Conservation (phyloP, 768 basidiomycete genomes). For the Pleurotus pulmonarius region DNA sequence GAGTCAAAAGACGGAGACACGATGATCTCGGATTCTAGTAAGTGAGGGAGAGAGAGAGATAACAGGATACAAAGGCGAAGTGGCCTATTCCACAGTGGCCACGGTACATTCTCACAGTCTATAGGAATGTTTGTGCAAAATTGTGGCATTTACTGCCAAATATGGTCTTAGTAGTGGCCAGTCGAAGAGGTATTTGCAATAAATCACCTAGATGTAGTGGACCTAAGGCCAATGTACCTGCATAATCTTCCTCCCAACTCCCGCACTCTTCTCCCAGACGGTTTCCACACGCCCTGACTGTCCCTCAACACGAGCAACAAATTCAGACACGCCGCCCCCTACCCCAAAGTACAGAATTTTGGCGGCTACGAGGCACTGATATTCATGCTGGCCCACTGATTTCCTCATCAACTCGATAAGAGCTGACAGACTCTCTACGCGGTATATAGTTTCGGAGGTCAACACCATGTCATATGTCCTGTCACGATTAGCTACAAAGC, state of each 20-base stretch:
- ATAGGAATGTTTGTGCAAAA: too few species aligned
- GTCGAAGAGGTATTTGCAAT: too few species aligned
- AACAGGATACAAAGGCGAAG: too few species aligned
- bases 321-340: conserved; percentile 81
- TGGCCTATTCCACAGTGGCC: too few species aligned
- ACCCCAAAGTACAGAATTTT: conserved; percentile 96
- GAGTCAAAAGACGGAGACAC: too few species aligned
- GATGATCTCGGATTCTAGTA: too few species aligned
- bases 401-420: conserved; percentile 51
- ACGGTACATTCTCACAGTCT: too few species aligned
- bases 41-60: too few species aligned
- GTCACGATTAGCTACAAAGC: background rate
- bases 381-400: conserved; percentile 17
- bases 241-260: conserved; percentile 76
- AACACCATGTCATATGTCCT: conserved; percentile 68
- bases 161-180: too few species aligned
- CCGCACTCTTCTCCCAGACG: conserved; percentile 62
- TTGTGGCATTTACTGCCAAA: too few species aligned
- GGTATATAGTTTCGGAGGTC: conserved; percentile 93
- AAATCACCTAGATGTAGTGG: too few species aligned
- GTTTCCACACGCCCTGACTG: conserved; percentile 41
- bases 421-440: conserved; percentile 54
- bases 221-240: conserved; percentile 45
- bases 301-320: conserved; percentile 51
- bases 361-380: conserved; percentile 75